phyloP scores from a whole-genome alignment of 2,329 filamentous ascomycete genomes.

The Pseudogymnoascus pannorum region DNA sequence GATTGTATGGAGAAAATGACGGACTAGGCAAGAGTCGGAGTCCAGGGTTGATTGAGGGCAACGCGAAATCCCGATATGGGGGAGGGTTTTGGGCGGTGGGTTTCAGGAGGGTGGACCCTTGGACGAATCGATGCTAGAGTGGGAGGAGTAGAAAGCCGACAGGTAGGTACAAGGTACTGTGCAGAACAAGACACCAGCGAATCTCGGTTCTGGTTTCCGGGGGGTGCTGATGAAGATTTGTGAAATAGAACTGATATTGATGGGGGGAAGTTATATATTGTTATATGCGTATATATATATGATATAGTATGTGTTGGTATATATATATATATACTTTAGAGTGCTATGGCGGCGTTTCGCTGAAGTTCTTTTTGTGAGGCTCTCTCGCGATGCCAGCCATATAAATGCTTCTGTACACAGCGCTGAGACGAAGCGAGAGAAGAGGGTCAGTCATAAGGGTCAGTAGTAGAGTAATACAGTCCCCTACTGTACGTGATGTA shows the following conservation, averaged over 20 bases:
- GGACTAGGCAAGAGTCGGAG: slow-evolving; percentile 6
- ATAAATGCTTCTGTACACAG: background rate
- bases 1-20: background rate
- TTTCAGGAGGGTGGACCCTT: slow-evolving; percentile 5
- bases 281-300: background rate
- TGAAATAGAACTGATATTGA: background rate
- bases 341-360: background rate
- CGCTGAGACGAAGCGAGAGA: slow-evolving; percentile 1
- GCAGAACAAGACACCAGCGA: background rate
- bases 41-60: slow-evolving; percentile 4
- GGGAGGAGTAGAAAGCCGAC: background rate
- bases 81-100: slow-evolving; percentile 3
- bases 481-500: background rate
- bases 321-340: background rate
- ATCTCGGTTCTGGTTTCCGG: background rate
- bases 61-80: slow-evolving; percentile 7
- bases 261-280: background rate
- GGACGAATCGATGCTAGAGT: background rate
- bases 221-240: background rate
- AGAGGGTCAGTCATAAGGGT: no score
- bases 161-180: background rate
- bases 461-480: background rate
- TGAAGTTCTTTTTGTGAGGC: slow-evolving; percentile 3
- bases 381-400: background rate
- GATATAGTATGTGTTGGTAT: background rate